Conservation (phyloP, 306 rosid species). For the Crotalaria pallida region DNA sequence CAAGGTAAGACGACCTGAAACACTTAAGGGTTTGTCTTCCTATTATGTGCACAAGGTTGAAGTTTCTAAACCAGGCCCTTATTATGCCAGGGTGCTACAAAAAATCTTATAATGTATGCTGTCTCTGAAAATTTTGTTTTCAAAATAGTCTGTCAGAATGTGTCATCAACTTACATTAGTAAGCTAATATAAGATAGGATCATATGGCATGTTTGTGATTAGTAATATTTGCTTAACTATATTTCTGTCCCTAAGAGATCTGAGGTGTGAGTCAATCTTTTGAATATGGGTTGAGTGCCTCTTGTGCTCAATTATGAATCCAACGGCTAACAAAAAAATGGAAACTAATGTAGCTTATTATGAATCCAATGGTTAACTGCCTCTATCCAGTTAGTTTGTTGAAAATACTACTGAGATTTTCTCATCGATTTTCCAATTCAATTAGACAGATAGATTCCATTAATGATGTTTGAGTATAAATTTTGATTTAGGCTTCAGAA, state of each 20-base stretch:
- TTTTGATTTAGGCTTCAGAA: constrained; percentile 52
- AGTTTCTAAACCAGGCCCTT: not conserved
- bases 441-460: constrained; percentile 8
- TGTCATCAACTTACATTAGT: not conserved
- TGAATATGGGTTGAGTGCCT: too few species aligned
- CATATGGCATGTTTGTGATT: constrained; percentile 5
- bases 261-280: too few species aligned
- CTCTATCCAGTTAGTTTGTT: not conserved
- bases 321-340: too few species aligned
- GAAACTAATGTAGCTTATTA: not conserved
- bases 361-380: not conserved
- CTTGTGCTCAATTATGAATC: too few species aligned
- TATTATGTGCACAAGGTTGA: not conserved
- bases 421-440: constrained; percentile 2
- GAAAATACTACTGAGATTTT: not conserved
- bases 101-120: not conserved
- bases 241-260: too few species aligned
- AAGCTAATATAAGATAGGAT: not conserved
- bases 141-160: not conserved
- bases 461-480: constrained; percentile 20
- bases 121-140: not conserved
- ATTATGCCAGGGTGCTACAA: not conserved
- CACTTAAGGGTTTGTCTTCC: constrained; percentile 5
- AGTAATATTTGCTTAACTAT: not conserved
- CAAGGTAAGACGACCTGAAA: constrained; percentile 50